These are phyloP conservation scores for Cladosporium sp. DNA, from an alignment of 2,329 filamentous ascomycete species.

Conservation along the genomic window DNA sequence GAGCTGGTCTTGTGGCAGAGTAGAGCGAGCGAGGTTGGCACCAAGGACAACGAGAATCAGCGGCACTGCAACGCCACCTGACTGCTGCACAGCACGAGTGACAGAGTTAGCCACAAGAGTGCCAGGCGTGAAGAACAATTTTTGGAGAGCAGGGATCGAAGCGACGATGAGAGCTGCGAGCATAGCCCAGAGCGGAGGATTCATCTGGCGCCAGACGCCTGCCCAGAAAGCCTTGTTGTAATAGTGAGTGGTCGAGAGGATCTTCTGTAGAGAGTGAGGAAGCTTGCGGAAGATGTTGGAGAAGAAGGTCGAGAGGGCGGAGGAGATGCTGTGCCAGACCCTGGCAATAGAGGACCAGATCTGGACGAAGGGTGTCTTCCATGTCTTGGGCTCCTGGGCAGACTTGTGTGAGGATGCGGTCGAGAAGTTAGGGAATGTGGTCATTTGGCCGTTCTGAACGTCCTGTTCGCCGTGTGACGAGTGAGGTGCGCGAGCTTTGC, in stretches of 20 bases:
- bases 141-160: conserved; percentile 76
- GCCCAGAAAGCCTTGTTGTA: conserved; percentile 50
- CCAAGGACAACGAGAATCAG: conserved; percentile 93
- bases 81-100: conserved; percentile 79
- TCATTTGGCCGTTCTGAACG: conserved; percentile 51
- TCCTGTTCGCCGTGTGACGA: conserved; percentile 17
- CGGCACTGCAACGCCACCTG: conserved; percentile 86
- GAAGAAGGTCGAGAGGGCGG: conserved; percentile 26
- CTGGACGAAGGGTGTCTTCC: conserved; percentile 17
- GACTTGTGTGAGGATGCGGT: conserved; percentile 16
- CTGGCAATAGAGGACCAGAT: conserved; percentile 18
- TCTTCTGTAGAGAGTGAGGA: conserved; percentile 50
- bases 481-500: conserved; percentile 14
- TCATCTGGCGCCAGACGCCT: conserved; percentile 92
- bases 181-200: conserved; percentile 97
- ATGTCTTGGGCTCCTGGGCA: conserved; percentile 19
- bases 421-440: conserved; percentile 37
- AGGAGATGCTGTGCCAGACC: conserved; percentile 23
- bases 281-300: conserved; percentile 45
- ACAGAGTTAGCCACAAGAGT: conserved; percentile 92
- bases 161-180: conserved; percentile 84
- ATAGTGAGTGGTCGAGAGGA: conserved; percentile 40
- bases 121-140: conserved; percentile 80
- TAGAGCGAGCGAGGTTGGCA: conserved; percentile 90
- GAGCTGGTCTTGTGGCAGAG: conserved; percentile 64